phyloP scores from a whole-genome alignment of 371 early-diverging fungal genomes.

The Lichtheimia ramosa region DNA sequence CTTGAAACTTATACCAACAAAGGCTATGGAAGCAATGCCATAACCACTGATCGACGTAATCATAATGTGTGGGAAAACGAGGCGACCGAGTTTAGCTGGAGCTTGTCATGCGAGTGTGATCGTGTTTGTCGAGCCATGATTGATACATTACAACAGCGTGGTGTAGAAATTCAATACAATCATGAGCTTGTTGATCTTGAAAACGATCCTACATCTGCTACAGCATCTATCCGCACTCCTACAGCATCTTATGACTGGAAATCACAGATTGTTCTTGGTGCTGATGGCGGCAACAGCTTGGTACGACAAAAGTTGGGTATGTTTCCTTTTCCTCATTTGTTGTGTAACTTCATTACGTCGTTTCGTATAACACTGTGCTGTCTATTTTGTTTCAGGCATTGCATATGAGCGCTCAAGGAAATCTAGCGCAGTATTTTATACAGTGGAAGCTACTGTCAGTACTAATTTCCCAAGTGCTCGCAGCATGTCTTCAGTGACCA shows the following conservation, averaged over 20 bases:
- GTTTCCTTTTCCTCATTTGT: not conserved
- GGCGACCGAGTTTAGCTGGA: conserved; percentile 27
- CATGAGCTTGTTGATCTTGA: conserved; percentile 15
- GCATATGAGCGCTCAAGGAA: conserved; percentile 12
- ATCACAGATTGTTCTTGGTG: conserved; percentile 29
- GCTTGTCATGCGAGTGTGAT: conserved; percentile 25
- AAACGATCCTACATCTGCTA: not conserved
- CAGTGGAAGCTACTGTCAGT: conserved; percentile 19
- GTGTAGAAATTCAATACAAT: conserved; percentile 3
- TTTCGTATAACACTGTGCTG: not conserved
- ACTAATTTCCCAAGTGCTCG: conserved; percentile 10
- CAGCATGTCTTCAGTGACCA: conserved; percentile 21
- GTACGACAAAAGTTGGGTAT: conserved; percentile 44
- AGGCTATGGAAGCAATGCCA: conserved; percentile 20
- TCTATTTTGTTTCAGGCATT: conserved; percentile 11
- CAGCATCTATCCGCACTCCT: not conserved
- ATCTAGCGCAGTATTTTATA: conserved; percentile 25
- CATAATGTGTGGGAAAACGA: conserved; percentile 37
- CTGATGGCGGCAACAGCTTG: conserved; percentile 35
- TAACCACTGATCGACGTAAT: conserved; percentile 14
- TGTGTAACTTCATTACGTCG: not conserved
- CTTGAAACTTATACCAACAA: conserved; percentile 27
- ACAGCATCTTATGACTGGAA: conserved; percentile 16
- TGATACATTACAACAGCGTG: conserved; percentile 6
- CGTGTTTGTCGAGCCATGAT: conserved; percentile 7